Evolutionary conservation across 352 stramenopile species (phyloP), one percentile per base, ranked within the genome.

Genomic region (Globisporangium solare): DNA sequence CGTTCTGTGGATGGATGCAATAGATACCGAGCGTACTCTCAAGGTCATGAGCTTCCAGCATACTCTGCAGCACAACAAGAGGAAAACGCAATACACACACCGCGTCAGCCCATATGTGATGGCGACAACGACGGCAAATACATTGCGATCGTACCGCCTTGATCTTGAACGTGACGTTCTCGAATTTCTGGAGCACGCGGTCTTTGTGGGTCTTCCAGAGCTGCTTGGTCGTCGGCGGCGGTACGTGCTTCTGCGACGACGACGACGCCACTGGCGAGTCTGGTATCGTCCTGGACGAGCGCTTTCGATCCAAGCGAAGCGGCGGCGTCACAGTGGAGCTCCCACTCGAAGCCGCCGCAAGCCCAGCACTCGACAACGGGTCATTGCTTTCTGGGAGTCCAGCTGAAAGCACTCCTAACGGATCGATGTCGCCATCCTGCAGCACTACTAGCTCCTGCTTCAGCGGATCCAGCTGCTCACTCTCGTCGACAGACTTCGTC

Each of bases 141-240:
- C 10, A 20, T 27, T 2, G 1, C 12, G 17, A 3, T 64, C 73
- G 47, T 42, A 85, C 74, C 63, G 79, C 76, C 66, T 91, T 86
- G 60, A 92, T 89, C 49, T 79, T 79, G 61, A 89, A 92, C 37
- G 70, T 88, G 45, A 88, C 63, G 22, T 80, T 70, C 18, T 71
- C 70, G 27, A 79, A 88, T 48, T 86, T 83, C 24, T 76, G 70
- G 54, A 94, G 47, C 7, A 92, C 55, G 10, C 73, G 64, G 46
- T 94, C 76, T 14, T 81, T 92, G 54, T 91, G 79, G 27, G 67
- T 56, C 18, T 74, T 86, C 81, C 83, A 94, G 56, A 70, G 65
- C 56, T 70, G 54, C 50, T 86, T 89, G 17, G 86, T 72, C 3
- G 73, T 88, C 51, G 32, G 47, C 22, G 47, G 54, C 21, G 21